Percentiles rank a stretch among this genome's conserved stretches.
phyloP scores from a whole-genome alignment of 2,329 filamentous ascomycete genomes.

The Fusarium sp. region DNA sequence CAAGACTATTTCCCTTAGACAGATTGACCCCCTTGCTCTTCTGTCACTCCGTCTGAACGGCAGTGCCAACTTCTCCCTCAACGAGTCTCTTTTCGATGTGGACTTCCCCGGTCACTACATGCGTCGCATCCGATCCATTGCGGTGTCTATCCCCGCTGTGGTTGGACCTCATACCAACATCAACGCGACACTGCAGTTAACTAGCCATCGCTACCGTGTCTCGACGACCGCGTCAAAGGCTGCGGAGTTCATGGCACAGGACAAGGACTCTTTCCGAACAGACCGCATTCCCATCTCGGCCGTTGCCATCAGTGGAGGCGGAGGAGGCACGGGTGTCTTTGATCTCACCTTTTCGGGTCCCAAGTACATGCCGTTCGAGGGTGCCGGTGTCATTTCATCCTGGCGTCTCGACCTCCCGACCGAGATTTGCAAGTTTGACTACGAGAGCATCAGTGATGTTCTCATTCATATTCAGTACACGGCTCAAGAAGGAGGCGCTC shows the following conservation, averaged over 20 bases:
- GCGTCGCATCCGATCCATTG: conserved; percentile 50
- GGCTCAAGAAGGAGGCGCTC: not conserved
- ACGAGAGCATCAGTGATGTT: not conserved
- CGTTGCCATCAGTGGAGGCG: not conserved
- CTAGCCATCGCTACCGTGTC: not conserved
- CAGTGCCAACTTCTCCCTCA: not conserved
- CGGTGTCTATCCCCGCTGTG: conserved; percentile 49
- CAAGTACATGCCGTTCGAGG: not conserved
- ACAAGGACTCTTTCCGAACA: not conserved
- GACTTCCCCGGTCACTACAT: conserved; percentile 57
- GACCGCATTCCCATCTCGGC: not conserved
- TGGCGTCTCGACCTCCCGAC: not conserved
- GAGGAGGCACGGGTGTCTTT: not conserved
- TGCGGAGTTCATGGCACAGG: not conserved
- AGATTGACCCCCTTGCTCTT: not conserved
- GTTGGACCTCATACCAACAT: conserved; percentile 47
- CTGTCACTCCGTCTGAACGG: not conserved
- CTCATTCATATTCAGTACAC: not conserved
- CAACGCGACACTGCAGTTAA: conserved; percentile 38
- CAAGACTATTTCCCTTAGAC: conserved; percentile 12
- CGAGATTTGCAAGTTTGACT: not conserved
- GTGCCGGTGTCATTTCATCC: not conserved
- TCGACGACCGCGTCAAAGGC: not conserved
- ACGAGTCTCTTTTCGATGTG: conserved; percentile 52
- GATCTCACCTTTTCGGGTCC: not conserved